Conservation (phyloP, 768 basidiomycete genomes). For the Lyophyllum shimeji region DNA sequence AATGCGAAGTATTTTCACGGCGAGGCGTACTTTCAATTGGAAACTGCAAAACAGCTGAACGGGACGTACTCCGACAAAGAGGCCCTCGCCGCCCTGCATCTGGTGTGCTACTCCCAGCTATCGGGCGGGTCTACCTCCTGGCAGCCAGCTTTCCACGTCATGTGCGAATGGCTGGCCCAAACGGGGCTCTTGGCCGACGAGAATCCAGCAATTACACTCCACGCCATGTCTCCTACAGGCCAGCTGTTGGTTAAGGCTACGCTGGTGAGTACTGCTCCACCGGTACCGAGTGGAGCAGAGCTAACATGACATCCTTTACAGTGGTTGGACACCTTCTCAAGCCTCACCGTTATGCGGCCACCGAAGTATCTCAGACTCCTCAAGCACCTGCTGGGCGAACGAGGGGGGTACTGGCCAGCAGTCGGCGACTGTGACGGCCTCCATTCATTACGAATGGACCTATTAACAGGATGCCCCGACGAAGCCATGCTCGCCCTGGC, state of each 20-base stretch:
- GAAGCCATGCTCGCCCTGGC: constrained; percentile 75
- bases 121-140: constrained; percentile 70
- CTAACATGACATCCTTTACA: constrained; percentile 30
- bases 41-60: constrained; percentile 50
- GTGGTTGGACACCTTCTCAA: constrained; percentile 81
- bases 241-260: constrained; percentile 68
- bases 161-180: constrained; percentile 75
- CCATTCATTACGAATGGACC: constrained; percentile 60
- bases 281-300: constrained; percentile 11
- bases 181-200: constrained; percentile 63
- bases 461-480: constrained; percentile 75
- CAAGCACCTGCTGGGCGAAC: constrained; percentile 60
- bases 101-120: constrained; percentile 72
- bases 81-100: constrained; percentile 76
- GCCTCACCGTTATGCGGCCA: constrained; percentile 56
- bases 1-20: constrained; percentile 66
- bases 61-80: constrained; percentile 63
- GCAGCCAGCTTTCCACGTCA: constrained; percentile 66
- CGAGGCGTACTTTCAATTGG: constrained; percentile 64
- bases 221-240: constrained; percentile 50
- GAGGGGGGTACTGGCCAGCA: constrained; percentile 45
- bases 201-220: constrained; percentile 60
- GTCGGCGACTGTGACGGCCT: constrained; percentile 32
- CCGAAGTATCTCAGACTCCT: constrained; percentile 69
- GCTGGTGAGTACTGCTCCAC: constrained; percentile 52